Percentiles rank a stretch among this genome's conserved stretches.
phyloP scores from a whole-genome alignment of 2,329 filamentous ascomycete genomes.

The Cercospora sp. region DNA sequence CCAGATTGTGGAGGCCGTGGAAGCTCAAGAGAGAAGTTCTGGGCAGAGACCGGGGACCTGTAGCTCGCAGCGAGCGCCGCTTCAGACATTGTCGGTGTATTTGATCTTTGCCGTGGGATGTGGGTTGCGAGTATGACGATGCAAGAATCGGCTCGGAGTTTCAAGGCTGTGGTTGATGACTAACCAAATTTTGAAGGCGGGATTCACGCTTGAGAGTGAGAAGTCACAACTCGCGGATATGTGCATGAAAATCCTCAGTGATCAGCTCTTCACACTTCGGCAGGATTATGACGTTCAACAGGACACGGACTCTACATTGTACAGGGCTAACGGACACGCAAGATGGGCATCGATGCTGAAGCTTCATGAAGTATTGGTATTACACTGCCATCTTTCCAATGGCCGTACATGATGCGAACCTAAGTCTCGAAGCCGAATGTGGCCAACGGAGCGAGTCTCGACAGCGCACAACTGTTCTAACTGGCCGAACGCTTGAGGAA shows the following conservation, averaged over 20 bases:
- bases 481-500: neutral
- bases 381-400: neutral
- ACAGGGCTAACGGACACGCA: neutral
- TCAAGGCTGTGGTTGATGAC: neutral
- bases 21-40: constrained; percentile 30
- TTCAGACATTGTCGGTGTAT: neutral
- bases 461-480: too few species aligned
- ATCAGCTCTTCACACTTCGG: neutral
- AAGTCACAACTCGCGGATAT: too few species aligned
- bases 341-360: neutral
- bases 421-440: neutral
- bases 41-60: constrained; percentile 27
- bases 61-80: constrained; percentile 28
- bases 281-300: neutral
- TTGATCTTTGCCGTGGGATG: neutral
- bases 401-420: neutral
- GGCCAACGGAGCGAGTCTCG: neutral
- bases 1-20: constrained; percentile 21
- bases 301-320: neutral
- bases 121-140: neutral
- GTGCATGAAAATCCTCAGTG: too few species aligned
- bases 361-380: neutral
- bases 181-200: neutral
- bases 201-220: neutral
- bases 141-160: neutral